Percentiles rank a stretch among this genome's conserved stretches.
phyloP scores from a whole-genome alignment of 257 asterid species.

The Primulina tabacum region DNA sequence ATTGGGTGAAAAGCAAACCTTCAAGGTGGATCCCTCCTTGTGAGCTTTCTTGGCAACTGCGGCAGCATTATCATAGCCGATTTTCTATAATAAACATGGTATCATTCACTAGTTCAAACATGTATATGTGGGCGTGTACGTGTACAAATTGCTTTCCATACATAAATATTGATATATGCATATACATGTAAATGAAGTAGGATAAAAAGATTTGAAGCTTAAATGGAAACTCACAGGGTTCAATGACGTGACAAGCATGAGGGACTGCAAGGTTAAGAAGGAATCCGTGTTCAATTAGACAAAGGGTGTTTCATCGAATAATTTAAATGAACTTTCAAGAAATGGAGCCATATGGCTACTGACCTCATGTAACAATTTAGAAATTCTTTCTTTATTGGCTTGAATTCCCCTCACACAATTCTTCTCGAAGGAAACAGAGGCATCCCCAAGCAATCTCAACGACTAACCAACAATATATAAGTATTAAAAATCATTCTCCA shows the following conservation, averaged over 20 bases:
- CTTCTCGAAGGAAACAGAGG: conserved; percentile 93
- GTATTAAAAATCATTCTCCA: conserved; percentile 8
- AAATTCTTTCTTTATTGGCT: conserved; percentile 83
- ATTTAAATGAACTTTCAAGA: conserved; percentile 9
- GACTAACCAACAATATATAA: conserved; percentile 46
- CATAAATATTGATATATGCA: not conserved
- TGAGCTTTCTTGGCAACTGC: conserved; percentile 97
- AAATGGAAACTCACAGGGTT: conserved; percentile 67
- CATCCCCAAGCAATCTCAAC: conserved; percentile 87
- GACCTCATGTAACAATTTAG: conserved; percentile 84
- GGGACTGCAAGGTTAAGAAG: conserved; percentile 64
- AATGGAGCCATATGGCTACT: conserved; percentile 27
- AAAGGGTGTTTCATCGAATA: conserved; percentile 16
- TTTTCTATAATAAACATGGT: conserved; percentile 56
- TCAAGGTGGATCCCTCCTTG: conserved; percentile 87
- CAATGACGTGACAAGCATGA: conserved; percentile 95
- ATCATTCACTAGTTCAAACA: not conserved
- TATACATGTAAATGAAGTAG: not conserved
- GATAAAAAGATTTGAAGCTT: not conserved
- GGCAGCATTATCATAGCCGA: conserved; percentile 96
- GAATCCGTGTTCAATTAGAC: conserved; percentile 17
- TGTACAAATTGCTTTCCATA: not conserved
- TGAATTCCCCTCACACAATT: conserved; percentile 91
- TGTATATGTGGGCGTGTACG: not conserved
- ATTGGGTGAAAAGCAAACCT: conserved; percentile 44